A percentile compares a stretch with the other conserved stretches of the same genome.
phyloP scores from a whole-genome alignment of 495 filamentous ascomycete species.

The Trichoderma virens region DNA sequence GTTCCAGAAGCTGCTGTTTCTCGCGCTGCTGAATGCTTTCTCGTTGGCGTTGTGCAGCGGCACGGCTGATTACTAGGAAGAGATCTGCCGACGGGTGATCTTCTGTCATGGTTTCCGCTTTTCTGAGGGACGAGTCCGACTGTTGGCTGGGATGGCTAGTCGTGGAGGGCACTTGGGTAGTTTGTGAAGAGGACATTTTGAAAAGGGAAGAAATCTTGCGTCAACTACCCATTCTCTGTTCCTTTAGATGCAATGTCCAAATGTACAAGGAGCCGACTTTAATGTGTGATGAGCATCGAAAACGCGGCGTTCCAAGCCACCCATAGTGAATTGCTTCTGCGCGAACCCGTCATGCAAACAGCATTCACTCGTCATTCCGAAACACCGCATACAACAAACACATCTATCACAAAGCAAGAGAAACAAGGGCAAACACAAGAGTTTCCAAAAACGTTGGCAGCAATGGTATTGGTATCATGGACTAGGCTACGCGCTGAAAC shows the following conservation, averaged over 20 bases:
- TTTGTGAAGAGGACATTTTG: too few species aligned
- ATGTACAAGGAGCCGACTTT: too few species aligned
- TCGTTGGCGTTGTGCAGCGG: not conserved
- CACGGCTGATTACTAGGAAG: not conserved
- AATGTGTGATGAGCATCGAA: too few species aligned
- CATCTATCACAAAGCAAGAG: not conserved
- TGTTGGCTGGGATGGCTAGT: not conserved
- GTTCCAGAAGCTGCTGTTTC: not conserved
- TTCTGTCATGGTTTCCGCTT: not conserved
- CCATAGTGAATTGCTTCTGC: too few species aligned
- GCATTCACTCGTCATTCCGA: too few species aligned
- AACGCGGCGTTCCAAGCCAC: too few species aligned
- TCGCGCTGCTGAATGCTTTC: not conserved
- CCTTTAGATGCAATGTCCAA: too few species aligned
- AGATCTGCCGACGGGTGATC: not conserved
- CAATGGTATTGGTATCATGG: slow-evolving; percentile 8
- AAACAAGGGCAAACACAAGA: not conserved
- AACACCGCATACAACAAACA: too few species aligned
- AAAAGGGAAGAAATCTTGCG: too few species aligned
- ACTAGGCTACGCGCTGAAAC: slow-evolving; percentile 9
- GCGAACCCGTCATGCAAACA: too few species aligned
- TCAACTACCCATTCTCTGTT: too few species aligned
- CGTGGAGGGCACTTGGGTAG: not conserved
- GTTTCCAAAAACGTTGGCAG: not conserved
- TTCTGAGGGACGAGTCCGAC: not conserved